These are phyloP conservation scores for Candida sithepensis DNA, from an alignment of 805 yeast species.

Conservation along the genomic window DNA sequence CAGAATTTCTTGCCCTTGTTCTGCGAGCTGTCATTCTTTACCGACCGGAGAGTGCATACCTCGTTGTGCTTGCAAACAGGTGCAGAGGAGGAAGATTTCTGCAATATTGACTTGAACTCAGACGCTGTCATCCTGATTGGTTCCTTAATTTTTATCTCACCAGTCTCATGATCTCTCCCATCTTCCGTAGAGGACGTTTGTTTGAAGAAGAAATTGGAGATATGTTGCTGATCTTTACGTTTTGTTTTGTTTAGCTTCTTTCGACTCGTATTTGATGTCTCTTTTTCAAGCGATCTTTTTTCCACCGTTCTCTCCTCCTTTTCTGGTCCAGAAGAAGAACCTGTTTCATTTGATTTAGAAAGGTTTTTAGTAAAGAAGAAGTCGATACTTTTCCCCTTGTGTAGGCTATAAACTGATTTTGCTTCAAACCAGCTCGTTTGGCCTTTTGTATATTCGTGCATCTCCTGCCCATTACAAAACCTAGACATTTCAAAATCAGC, in stretches of 20 bases:
- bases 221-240: slow-evolving; percentile 14
- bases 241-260: slow-evolving; percentile 6
- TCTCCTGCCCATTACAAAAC: slow-evolving; percentile 2
- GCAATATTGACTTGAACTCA: slow-evolving; percentile 21
- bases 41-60: slow-evolving; percentile 43
- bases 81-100: slow-evolving; percentile 8
- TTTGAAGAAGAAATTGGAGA: slow-evolving; percentile 24
- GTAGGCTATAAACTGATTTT: slow-evolving; percentile 40
- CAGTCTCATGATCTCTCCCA: not conserved
- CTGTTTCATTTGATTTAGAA: not conserved
- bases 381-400: slow-evolving; percentile 27
- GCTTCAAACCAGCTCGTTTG: slow-evolving; percentile 50
- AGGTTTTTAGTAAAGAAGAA: slow-evolving; percentile 23
- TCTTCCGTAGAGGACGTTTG: not conserved
- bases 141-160: not conserved
- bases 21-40: slow-evolving; percentile 33
- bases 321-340: not conserved
- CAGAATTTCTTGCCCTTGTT: slow-evolving; percentile 52
- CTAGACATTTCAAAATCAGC: slow-evolving; percentile 50
- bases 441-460: slow-evolving; percentile 3
- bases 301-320: not conserved
- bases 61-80: slow-evolving; percentile 49
- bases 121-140: slow-evolving; percentile 9
- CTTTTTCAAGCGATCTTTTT: not conserved
- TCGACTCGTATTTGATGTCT: slow-evolving; percentile 15